These are phyloP conservation scores for Scolecobasidium constrictum DNA, from an alignment of 2,329 filamentous ascomycete genomes.

Conservation along the genomic window DNA sequence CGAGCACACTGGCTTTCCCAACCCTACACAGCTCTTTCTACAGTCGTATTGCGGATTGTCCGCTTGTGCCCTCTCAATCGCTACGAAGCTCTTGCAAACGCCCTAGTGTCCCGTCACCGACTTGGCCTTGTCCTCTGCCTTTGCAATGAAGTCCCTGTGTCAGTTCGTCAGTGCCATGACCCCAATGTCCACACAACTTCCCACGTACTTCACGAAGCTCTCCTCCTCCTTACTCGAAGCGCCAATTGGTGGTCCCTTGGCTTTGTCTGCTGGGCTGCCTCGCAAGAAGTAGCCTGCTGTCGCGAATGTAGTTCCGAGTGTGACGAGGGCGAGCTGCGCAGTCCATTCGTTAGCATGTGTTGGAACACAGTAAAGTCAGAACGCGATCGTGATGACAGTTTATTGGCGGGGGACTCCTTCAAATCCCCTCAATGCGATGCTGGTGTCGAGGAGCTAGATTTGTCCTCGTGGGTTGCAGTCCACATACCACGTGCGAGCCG, in stretches of 20 bases:
- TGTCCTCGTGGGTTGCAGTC: slow-evolving; percentile 7
- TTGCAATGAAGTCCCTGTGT: slow-evolving; percentile 8
- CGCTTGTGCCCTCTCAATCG: too few relatives aligned
- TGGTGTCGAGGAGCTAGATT: too few relatives aligned
- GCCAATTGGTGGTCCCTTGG: slow-evolving; percentile 46
- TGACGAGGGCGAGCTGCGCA: slow-evolving; percentile 49
- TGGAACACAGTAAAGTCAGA: too few relatives aligned
- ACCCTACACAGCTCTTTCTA: too few relatives aligned
- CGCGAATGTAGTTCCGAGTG: slow-evolving; percentile 38
- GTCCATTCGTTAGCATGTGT: too few relatives aligned
- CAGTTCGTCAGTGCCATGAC: background rate
- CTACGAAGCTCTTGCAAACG: too few relatives aligned
- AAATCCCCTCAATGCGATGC: too few relatives aligned
- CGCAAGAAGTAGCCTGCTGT: slow-evolving; percentile 33
- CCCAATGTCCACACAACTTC: too few relatives aligned
- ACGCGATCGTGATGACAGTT: too few relatives aligned
- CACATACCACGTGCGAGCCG: slow-evolving; percentile 42
- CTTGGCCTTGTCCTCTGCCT: slow-evolving; percentile 7
- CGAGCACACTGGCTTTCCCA: too few relatives aligned
- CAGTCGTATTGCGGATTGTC: too few relatives aligned
- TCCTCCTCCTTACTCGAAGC: slow-evolving; percentile 57
- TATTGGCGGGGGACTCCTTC: too few relatives aligned
- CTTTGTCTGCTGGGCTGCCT: slow-evolving; percentile 20
- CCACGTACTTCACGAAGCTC: slow-evolving; percentile 50
- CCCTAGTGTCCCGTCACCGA: slow-evolving; percentile 2